These are phyloP conservation scores for Pseudocercospora pini-densiflorae DNA, from an alignment of 2,329 filamentous ascomycete genomes.

Conservation along the genomic window DNA sequence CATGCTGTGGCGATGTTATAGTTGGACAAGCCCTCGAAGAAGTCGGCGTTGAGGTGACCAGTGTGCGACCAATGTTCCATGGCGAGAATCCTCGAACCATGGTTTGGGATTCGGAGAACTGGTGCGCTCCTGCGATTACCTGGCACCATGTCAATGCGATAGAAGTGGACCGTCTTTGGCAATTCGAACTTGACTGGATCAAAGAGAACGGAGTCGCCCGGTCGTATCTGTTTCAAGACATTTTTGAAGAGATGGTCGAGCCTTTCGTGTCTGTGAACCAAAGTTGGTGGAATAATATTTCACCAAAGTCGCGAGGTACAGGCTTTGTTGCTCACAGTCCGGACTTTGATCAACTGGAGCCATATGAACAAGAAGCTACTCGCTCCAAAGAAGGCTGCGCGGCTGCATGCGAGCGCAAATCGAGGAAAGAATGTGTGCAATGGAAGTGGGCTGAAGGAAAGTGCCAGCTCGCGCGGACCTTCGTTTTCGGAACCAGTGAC, in stretches of 20 bases:
- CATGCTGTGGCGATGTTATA: conserved; percentile 34
- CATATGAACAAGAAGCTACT: conserved; percentile 2
- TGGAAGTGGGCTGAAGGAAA: conserved; percentile 18
- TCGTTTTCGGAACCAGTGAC: not conserved
- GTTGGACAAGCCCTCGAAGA: conserved; percentile 34
- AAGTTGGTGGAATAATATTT: conserved; percentile 21
- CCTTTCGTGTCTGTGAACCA: conserved; percentile 11
- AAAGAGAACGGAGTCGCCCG: conserved; percentile 2
- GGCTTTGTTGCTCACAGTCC: not conserved
- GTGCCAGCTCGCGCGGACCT: conserved; percentile 1
- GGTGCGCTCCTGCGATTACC: conserved; percentile 36
- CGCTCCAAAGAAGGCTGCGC: conserved; percentile 7
- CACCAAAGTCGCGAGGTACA: conserved; percentile 18
- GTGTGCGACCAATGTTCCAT: conserved; percentile 30
- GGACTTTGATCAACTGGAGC: not conserved
- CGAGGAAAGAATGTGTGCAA: conserved; percentile 15
- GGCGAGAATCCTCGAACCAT: conserved; percentile 27
- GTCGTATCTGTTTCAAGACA: conserved; percentile 21
- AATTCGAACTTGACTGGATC: conserved; percentile 22
- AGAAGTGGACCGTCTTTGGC: conserved; percentile 27
- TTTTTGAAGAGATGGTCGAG: conserved; percentile 15
- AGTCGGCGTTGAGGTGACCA: conserved; percentile 28
- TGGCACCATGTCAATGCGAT: conserved; percentile 30
- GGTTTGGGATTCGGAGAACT: conserved; percentile 26
- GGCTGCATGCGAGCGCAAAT: conserved; percentile 6